Base-by-base conservation (phyloP, 164 flowering plant species). In the Nymphaea thermarum region DNA sequence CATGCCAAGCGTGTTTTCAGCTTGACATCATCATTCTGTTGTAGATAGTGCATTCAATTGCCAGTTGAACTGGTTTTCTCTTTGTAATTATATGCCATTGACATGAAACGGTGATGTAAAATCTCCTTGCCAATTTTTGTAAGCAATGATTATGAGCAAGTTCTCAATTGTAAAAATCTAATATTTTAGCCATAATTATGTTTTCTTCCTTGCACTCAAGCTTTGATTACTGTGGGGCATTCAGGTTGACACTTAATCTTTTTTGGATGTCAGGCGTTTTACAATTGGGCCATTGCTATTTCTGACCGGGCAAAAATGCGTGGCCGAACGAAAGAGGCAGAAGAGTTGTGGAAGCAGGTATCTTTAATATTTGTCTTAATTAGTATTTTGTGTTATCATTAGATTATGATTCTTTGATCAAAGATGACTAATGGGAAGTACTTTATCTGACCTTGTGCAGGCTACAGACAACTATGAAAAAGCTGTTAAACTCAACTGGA, bases 201-300 rank as follows among this genome's bases (percentile, higher is more conserved):
- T 8, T 55, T 55, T 1, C 60, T 16, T 55, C 16, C 60, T 55
- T 55, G 60, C 16, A 55, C 60, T 55, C 60, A 55, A 55, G 60
- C 16, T 8, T 2, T 55, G 10, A 8, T 55, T 55, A 55, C 16
- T 55, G 60, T 55, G 60, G 60, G 16, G 60, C 10, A 55, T 55
- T 55, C 60, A 55, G 60, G 2, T 44, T 45, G 10, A 25, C n/a
- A n/a, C n/a, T 55, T 62, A 18, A 63, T 25, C 11, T 64, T 45
- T 18, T 16, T 11, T 64, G 44, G 14, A n/a, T 61, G 5, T 68
- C 74, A 94, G 99, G 99, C 99, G 6, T 94, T 79, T 74, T 94
- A 94, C 75, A 94, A 94, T 75, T 94, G 99, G 99, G 99, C 99
- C 51, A 94, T 94, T 75, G 99, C 99, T 64, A 94, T 94, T 60